phyloP scores from a whole-genome alignment of 2,329 filamentous ascomycete genomes.

The Geoglossum cookeanum region DNA sequence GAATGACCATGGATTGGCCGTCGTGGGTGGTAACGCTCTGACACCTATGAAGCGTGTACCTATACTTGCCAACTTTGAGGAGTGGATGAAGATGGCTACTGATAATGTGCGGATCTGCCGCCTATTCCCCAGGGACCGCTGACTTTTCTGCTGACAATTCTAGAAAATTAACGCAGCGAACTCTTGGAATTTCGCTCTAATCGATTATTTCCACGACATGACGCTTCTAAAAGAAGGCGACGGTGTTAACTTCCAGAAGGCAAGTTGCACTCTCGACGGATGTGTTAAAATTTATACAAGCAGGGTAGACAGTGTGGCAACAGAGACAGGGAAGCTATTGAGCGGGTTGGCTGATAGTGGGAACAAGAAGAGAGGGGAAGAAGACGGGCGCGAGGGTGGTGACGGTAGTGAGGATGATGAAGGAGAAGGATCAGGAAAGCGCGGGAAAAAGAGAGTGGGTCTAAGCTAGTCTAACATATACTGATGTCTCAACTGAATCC shows the following conservation, averaged over 20 bases:
- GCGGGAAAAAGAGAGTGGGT: slow-evolving; percentile 51
- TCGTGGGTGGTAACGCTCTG: slow-evolving; percentile 53
- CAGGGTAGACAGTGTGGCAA: slow-evolving; percentile 92
- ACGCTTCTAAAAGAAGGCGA: slow-evolving; percentile 89
- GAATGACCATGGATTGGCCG: slow-evolving; percentile 37
- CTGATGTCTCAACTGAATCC: neutral
- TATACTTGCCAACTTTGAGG: slow-evolving; percentile 92
- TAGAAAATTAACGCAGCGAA: slow-evolving; percentile 79
- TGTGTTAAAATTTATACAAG: slow-evolving; percentile 99
- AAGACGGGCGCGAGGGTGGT: slow-evolving; percentile 42
- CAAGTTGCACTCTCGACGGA: slow-evolving; percentile 89
- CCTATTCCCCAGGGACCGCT: neutral
- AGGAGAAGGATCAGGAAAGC: slow-evolving; percentile 26
- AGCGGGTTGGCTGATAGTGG: slow-evolving; percentile 83
- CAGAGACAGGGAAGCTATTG: slow-evolving; percentile 84
- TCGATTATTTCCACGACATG: slow-evolving; percentile 99
- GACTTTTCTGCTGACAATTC: slow-evolving; percentile 7
- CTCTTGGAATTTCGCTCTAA: slow-evolving; percentile 99
- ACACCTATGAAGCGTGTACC: slow-evolving; percentile 95
- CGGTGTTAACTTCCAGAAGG: slow-evolving; percentile 95
- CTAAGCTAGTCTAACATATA: neutral
- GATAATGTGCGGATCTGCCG: slow-evolving; percentile 43
- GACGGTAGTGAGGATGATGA: slow-evolving; percentile 45
- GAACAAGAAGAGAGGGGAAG: slow-evolving; percentile 39
- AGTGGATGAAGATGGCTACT: slow-evolving; percentile 99